A percentile compares a stretch with the other conserved stretches of the same genome.
Evolutionary conservation across 2,329 filamentous ascomycete genomes (phyloP).

Genomic region (Phoma sp.): DNA sequence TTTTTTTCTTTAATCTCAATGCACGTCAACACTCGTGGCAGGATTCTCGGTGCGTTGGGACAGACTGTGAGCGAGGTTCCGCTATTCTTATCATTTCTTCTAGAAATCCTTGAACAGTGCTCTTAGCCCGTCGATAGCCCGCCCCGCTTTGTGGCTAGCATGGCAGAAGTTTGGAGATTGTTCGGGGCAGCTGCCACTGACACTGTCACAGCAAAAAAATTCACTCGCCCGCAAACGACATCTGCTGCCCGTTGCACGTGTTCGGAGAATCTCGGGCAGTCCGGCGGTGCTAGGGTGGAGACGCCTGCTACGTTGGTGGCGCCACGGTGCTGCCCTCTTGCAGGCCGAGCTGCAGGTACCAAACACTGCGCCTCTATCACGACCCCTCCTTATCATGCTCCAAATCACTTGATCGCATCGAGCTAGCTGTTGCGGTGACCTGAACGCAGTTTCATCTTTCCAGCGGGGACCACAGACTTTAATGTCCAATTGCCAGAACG

Average conservation of each 20-base stretch:
- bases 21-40: slow-evolving; percentile 13
- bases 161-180: slow-evolving; percentile 27
- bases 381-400: slow-evolving; percentile 14
- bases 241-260: slow-evolving; percentile 19
- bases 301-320: slow-evolving; percentile 28
- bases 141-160: slow-evolving; percentile 30
- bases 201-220: slow-evolving; percentile 22
- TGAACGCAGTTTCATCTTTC: slow-evolving; percentile 4
- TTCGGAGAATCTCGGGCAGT: slow-evolving; percentile 16
- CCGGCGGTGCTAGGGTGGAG: slow-evolving; percentile 16
- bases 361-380: slow-evolving; percentile 18
- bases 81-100: slow-evolving; percentile 39
- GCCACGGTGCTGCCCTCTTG: slow-evolving; percentile 23
- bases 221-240: slow-evolving; percentile 30
- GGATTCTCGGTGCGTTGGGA: slow-evolving; percentile 17
- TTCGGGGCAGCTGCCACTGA: slow-evolving; percentile 34
- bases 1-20: not conserved
- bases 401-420: not conserved
- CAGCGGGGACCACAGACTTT: slow-evolving; percentile 8
- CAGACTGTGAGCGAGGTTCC: slow-evolving; percentile 19
- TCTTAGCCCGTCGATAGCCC: slow-evolving; percentile 34
- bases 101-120: slow-evolving; percentile 31
- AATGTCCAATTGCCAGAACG: slow-evolving; percentile 5
- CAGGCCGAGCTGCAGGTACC: slow-evolving; percentile 19
- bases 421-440: slow-evolving; percentile 4